A percentile compares a stretch with the other conserved stretches of the same genome.
These are phyloP conservation scores for Trichoderma sp. DNA, from an alignment of 2,329 filamentous ascomycete genomes.

Conservation along the genomic window DNA sequence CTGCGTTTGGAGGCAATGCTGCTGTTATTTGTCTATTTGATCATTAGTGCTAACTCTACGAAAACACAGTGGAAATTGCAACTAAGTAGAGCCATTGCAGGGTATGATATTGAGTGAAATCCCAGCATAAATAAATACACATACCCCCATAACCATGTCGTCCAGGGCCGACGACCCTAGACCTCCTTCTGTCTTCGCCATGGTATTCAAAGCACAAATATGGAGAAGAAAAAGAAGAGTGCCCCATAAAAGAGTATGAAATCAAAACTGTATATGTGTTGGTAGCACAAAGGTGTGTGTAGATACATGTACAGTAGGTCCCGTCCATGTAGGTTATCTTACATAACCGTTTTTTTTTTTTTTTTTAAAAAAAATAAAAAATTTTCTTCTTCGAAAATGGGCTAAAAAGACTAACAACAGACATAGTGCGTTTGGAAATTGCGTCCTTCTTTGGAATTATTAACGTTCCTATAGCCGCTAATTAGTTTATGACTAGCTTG, in stretches of 20 bases:
- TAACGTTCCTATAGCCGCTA: neutral
- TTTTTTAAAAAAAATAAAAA: too few species aligned
- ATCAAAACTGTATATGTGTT: too few species aligned
- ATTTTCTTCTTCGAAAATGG: too few species aligned
- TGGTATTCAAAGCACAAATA: neutral
- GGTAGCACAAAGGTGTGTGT: too few species aligned
- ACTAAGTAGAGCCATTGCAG: neutral
- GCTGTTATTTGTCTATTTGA: conserved; percentile 75
- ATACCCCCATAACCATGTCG: conserved; percentile 58
- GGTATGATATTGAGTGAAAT: neutral
- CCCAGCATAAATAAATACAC: conserved; percentile 31
- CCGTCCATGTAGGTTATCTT: too few species aligned
- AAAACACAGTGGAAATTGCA: neutral
- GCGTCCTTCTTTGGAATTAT: too few species aligned
- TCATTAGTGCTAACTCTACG: neutral
- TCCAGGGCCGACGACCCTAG: conserved; percentile 41
- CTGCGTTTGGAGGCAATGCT: conserved; percentile 91
- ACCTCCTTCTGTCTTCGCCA: neutral
- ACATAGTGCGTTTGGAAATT: too few species aligned
- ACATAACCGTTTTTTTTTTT: too few species aligned
- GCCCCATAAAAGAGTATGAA: too few species aligned
- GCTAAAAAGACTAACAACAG: too few species aligned
- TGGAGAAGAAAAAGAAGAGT: neutral
- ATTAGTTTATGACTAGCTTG: conserved; percentile 45
- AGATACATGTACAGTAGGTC: too few species aligned